Percentiles rank a stretch among this genome's conserved stretches.
Conservation (phyloP, 345 rosid species). For the Moricandia arvensis region DNA sequence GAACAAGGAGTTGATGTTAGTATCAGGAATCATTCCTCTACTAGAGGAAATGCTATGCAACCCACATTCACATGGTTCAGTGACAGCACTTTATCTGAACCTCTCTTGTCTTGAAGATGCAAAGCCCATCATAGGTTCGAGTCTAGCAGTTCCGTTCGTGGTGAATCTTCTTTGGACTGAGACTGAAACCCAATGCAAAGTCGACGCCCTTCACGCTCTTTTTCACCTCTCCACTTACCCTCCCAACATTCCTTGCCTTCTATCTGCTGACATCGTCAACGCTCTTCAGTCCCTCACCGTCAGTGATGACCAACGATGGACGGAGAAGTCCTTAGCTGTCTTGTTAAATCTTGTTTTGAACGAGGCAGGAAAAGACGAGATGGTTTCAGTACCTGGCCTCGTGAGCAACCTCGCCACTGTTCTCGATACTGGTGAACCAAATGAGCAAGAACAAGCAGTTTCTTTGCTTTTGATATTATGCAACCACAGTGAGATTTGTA, state of each 20-base stretch:
- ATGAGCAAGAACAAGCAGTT: slow-evolving; percentile 85
- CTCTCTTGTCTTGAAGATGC: slow-evolving; percentile 81
- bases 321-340: slow-evolving; percentile 78
- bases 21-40: slow-evolving; percentile 59
- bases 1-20: slow-evolving; percentile 86
- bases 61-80: slow-evolving; percentile 51
- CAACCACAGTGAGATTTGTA: slow-evolving; percentile 65
- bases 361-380: slow-evolving; percentile 68
- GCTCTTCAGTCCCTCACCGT: slow-evolving; percentile 64
- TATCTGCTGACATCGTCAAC: slow-evolving; percentile 61
- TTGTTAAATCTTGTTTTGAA: slow-evolving; percentile 60
- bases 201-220: slow-evolving; percentile 89
- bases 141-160: slow-evolving; percentile 76
- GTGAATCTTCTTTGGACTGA: slow-evolving; percentile 60
- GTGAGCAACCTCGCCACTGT: slow-evolving; percentile 56
- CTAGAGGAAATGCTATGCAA: slow-evolving; percentile 76
- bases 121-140: slow-evolving; percentile 71
- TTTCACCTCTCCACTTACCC: slow-evolving; percentile 70
- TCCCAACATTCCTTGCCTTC: slow-evolving; percentile 61
- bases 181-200: slow-evolving; percentile 69
- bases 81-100: slow-evolving; percentile 87
- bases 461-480: slow-evolving; percentile 71
- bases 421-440: slow-evolving; percentile 64
- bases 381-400: slow-evolving; percentile 60
- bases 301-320: slow-evolving; percentile 62